Evolutionary conservation across 352 stramenopile genomes (phyloP).

Genomic region (Phytopythium helicoides): DNA sequence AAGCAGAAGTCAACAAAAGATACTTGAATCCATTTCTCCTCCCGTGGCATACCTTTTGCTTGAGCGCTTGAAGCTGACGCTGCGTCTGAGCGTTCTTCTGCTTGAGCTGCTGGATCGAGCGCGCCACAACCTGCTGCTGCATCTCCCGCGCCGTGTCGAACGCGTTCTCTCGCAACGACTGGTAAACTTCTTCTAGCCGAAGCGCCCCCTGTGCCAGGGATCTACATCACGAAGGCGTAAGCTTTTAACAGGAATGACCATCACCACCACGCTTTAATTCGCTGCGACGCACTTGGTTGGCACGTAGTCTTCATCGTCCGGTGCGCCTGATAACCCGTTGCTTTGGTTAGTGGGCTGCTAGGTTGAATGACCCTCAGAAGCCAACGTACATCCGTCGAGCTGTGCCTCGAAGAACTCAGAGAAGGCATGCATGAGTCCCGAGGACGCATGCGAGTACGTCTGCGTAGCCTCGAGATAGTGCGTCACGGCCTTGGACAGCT

Average conservation of each 20-base stretch:
- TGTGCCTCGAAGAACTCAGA: constrained; percentile 60
- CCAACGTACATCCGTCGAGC: constrained; percentile 11
- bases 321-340: constrained; percentile 7
- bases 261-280: background rate
- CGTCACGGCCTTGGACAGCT: constrained; percentile 48
- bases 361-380: no score
- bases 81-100: constrained; percentile 33
- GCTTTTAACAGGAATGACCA: background rate
- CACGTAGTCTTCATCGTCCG: constrained; percentile 18
- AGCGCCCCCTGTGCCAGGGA: constrained; percentile 50
- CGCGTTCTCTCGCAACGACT: constrained; percentile 48
- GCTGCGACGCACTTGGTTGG: constrained; percentile 13
- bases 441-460: constrained; percentile 39
- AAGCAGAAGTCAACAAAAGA: background rate
- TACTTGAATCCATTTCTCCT: background rate
- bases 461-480: constrained; percentile 42
- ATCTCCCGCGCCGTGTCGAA: constrained; percentile 43
- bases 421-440: constrained; percentile 51
- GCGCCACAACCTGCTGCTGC: constrained; percentile 36
- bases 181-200: constrained; percentile 52
- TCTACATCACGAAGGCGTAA: constrained; percentile 7
- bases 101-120: constrained; percentile 41
- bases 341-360: background rate
- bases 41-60: constrained; percentile 35
- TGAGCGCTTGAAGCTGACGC: constrained; percentile 47